Evolutionary conservation across 2,329 filamentous ascomycete species (phyloP), one percentile per base, ranked within the genome.

Genomic region (Helotiales sp.): DNA sequence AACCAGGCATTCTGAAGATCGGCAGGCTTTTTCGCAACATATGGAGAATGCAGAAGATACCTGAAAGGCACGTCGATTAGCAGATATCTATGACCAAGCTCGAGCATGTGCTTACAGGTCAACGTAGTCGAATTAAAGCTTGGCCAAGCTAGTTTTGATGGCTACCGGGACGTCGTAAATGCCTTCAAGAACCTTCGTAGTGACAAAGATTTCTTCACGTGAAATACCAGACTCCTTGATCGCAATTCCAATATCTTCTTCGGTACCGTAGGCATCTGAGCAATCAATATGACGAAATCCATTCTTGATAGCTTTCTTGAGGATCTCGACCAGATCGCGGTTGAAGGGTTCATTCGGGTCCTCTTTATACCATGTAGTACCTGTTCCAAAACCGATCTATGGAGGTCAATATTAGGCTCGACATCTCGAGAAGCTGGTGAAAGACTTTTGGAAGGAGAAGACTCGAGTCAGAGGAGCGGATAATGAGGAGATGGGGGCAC

Each of bases 231-330:
- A 75, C 58, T 79, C 76, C 51, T 76, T 73, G 61, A 82, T 79
- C 0, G 78, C 79, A 13, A 73, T 61, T 0, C 79, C 79, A 27
- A 81, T 63, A 59, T 81, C 79, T 27, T 63, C 61, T 64, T 82
- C 79, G 1, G 75, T 81, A 24, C 73, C 71, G 63, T 81, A 81
- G 6, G 17, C 31, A 10, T 34, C 46, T 15, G 85, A 85, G 6
- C 83, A 82, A 69, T 89, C 86, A 8, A 88, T 75, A 66, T 88
- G 85, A 19, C 76, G 73, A 67, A 85, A 88, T n/a, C 83, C 84
- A 2, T 86, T 67, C 48, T 77, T 76, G 56, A 86, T 81, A 3
- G 84, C 83, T 5, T 70, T 76, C 69, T 85, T 86, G 42, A 81
- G 76, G 15, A 87, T 76, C 3, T 59, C 52, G 29, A 55, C 42